Base-by-base conservation (phyloP, 176 grass and related monocot species). In the Carex littledalei region DNA sequence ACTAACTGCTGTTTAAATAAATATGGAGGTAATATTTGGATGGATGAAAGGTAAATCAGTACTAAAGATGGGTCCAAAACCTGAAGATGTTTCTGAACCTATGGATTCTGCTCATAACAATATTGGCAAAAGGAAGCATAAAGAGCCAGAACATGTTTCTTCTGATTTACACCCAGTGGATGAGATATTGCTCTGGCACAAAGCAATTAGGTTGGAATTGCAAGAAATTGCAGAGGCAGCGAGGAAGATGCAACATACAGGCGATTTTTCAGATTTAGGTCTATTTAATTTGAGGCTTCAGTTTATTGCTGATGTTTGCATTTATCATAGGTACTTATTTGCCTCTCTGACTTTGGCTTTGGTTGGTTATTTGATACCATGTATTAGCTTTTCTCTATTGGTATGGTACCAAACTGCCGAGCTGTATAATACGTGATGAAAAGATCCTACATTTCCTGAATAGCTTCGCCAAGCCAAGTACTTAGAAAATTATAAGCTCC, bases 171-270 rank as follows among this genome's bases (percentile, higher is more conserved):
- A 92, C 85, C 94, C 94, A 75, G 92, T 97, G 90, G 90, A 97
- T 84, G 94, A 94, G 71, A 97, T 97, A 81, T 87, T 97, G 89
- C 88, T 82, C 88, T 97, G 94, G 94, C 94, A 97, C 63, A 85
- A 92, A 75, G 94, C 94, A 84, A 92, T 97, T 45, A 84, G 84
- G 39, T 72, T 83, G 74, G 94, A 97, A 87, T 81, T 97, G 59
- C 78, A 77, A 73, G 89, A 90, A 73, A 92, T 97, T 84, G 89
- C 84, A 86, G 82, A 90, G 26, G 92, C 86, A 7, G 89, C 92
- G 4, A 92, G 91, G 72, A 92, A 64, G 47, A 92, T 97, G 31
- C 90, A 92, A 43, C 55, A 67, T 32, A 89, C 89, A 67, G 89
- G 84, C n/a, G 92, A 91, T 20, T 94, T 94, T 84, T 90, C 92